These are phyloP conservation scores for Handroanthus guayacan DNA, from an alignment of 257 asterid genomes.

Conservation along the genomic window DNA sequence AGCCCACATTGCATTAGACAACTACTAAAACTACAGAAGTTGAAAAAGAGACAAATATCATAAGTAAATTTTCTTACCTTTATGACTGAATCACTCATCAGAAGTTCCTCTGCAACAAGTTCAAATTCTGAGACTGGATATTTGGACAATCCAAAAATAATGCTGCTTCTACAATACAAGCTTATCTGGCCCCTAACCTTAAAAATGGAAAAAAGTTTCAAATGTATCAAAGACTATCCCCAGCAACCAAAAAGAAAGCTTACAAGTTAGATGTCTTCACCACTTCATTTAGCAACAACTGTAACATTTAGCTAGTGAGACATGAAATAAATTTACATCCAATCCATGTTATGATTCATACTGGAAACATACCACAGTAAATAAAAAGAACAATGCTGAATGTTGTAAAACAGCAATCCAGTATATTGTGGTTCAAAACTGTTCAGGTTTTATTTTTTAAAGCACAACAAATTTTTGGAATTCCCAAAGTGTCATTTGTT, in stretches of 20 bases:
- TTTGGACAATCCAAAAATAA: constrained; percentile 83
- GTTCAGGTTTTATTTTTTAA: not conserved
- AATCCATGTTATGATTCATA: constrained; percentile 13
- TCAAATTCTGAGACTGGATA: constrained; percentile 95
- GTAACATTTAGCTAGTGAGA: not conserved
- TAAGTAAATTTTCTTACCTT: constrained; percentile 57
- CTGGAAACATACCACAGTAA: constrained; percentile 16
- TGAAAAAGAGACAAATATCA: constrained; percentile 4
- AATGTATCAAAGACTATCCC: constrained; percentile 7
- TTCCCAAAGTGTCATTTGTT: constrained; percentile 11
- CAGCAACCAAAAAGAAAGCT: constrained; percentile 9
- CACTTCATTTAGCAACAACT: constrained; percentile 25
- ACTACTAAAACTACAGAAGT: not conserved
- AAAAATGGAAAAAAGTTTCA: constrained; percentile 40
- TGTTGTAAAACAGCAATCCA: constrained; percentile 3
- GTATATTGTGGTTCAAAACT: not conserved
- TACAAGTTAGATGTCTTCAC: constrained; percentile 17
- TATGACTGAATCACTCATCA: constrained; percentile 86
- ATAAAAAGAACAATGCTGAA: not conserved
- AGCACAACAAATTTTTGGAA: constrained; percentile 14
- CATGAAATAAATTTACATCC: constrained; percentile 10
- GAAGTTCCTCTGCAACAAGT: constrained; percentile 96
- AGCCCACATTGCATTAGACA: constrained; percentile 22
- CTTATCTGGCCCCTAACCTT: constrained; percentile 99
- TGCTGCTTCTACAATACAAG: constrained; percentile 81